Conservation (phyloP, 2,329 filamentous ascomycete species). For the Penicillium paneum region DNA sequence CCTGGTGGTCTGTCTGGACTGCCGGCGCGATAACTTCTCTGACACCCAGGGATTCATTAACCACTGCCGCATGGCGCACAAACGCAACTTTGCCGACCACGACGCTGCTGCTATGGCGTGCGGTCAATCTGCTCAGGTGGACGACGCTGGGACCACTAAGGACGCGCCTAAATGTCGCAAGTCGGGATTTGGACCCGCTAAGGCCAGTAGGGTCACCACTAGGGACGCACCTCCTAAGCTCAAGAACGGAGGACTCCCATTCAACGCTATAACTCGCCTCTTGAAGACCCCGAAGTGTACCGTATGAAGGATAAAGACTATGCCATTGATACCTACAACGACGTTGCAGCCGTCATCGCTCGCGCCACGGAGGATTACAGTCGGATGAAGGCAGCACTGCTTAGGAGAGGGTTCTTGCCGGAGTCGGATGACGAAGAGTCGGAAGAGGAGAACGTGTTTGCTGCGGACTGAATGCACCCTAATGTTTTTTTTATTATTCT, state of each 20-base stretch:
- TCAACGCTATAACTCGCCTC: neutral
- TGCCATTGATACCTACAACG: neutral
- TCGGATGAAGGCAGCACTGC: neutral
- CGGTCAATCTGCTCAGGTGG: slow-evolving; percentile 74
- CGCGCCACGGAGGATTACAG: neutral
- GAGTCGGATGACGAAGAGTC: neutral
- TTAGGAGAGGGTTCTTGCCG: neutral
- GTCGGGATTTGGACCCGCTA: neutral
- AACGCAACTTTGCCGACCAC: slow-evolving; percentile 89
- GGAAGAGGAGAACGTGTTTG: neutral
- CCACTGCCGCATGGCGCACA: slow-evolving; percentile 94
- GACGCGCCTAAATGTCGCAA: neutral
- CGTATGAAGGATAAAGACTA: neutral
- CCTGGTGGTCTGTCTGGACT: slow-evolving; percentile 84
- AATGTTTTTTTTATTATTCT: neutral
- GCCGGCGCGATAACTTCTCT: slow-evolving; percentile 84
- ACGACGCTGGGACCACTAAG: slow-evolving; percentile 46
- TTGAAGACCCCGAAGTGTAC: neutral
- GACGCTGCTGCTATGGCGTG: slow-evolving; percentile 88
- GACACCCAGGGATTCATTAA: slow-evolving; percentile 99
- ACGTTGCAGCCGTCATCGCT: neutral
- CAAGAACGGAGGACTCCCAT: neutral
- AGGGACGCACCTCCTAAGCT: neutral
- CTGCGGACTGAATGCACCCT: neutral
- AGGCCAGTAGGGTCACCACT: neutral